Conservation (phyloP, 2,329 filamentous ascomycete species). For the Pseudohalonectria lignicola region DNA sequence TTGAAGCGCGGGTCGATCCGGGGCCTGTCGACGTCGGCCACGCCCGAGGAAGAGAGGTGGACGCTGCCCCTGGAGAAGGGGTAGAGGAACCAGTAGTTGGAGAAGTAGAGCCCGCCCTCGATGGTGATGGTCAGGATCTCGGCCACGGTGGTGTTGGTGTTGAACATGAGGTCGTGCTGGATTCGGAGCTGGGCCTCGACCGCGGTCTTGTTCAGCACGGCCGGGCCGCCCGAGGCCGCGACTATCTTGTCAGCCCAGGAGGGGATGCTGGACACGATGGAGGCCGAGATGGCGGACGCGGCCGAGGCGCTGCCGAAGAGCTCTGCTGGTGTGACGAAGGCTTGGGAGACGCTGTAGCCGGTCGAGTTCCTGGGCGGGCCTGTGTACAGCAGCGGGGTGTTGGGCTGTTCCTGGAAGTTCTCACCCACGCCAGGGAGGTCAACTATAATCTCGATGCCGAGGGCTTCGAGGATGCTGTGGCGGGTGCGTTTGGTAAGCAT, state of each 20-base stretch:
- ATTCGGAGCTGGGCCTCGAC: slow-evolving; percentile 28
- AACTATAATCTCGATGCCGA: slow-evolving; percentile 30
- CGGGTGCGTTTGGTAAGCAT: slow-evolving; percentile 16
- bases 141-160: slow-evolving; percentile 25
- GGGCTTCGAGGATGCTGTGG: slow-evolving; percentile 35
- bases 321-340: slow-evolving; percentile 21
- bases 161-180: slow-evolving; percentile 37
- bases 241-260: slow-evolving; percentile 19
- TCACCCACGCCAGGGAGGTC: slow-evolving; percentile 39
- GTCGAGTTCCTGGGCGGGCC: slow-evolving; percentile 9
- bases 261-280: slow-evolving; percentile 13
- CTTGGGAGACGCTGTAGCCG: slow-evolving; percentile 14
- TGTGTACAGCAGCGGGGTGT: slow-evolving; percentile 19
- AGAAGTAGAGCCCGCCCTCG: slow-evolving; percentile 18
- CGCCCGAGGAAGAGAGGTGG: slow-evolving; percentile 31
- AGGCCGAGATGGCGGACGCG: slow-evolving; percentile 10
- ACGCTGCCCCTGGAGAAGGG: slow-evolving; percentile 44
- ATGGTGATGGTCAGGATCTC: slow-evolving; percentile 30
- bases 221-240: slow-evolving; percentile 13
- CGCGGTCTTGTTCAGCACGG: slow-evolving; percentile 14
- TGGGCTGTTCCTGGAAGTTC: slow-evolving; percentile 37
- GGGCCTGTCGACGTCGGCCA: slow-evolving; percentile 25
- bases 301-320: slow-evolving; percentile 18
- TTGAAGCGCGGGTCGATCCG: slow-evolving; percentile 44
- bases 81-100: slow-evolving; percentile 24